These are phyloP conservation scores for Colletotrichum shisoi DNA, from an alignment of 2,329 filamentous ascomycete species.

Conservation along the genomic window DNA sequence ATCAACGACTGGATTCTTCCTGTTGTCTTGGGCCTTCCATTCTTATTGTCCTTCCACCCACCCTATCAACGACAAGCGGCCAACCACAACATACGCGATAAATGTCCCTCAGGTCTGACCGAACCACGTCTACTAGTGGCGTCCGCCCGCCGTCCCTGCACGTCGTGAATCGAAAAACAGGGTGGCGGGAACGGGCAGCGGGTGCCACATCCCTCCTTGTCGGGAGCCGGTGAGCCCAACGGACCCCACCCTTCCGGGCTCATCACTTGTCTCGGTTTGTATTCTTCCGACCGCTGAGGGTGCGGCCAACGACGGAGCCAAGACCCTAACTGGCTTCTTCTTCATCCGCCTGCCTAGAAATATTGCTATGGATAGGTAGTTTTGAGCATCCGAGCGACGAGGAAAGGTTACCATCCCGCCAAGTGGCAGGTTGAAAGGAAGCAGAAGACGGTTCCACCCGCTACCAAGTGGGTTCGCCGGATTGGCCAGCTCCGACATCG, in stretches of 20 bases:
- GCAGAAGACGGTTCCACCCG: constrained; percentile 11
- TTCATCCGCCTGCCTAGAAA: not conserved
- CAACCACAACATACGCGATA: constrained; percentile 7
- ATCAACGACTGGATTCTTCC: constrained; percentile 10
- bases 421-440: constrained; percentile 17
- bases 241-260: constrained; percentile 29
- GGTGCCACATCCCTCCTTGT: constrained; percentile 30
- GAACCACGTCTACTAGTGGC: constrained; percentile 9
- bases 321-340: constrained; percentile 14
- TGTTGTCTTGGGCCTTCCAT: constrained; percentile 8
- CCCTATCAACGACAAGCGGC: not conserved
- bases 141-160: constrained; percentile 26
- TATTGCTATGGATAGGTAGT: not conserved
- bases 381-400: constrained; percentile 6
- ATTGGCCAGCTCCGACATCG: constrained; percentile 32
- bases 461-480: not conserved
- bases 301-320: constrained; percentile 14
- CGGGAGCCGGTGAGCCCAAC: constrained; percentile 34
- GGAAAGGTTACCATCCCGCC: constrained; percentile 21
- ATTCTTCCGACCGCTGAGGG: constrained; percentile 35
- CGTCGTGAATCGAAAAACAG: constrained; percentile 28
- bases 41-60: not conserved
- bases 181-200: constrained; percentile 33
- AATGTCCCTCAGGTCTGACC: constrained; percentile 9
- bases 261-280: constrained; percentile 32